A percentile compares a stretch with the other conserved stretches of the same genome.
Evolutionary conservation across 2,329 filamentous ascomycete genomes (phyloP).

Genomic region (Cytospora schulzeri): DNA sequence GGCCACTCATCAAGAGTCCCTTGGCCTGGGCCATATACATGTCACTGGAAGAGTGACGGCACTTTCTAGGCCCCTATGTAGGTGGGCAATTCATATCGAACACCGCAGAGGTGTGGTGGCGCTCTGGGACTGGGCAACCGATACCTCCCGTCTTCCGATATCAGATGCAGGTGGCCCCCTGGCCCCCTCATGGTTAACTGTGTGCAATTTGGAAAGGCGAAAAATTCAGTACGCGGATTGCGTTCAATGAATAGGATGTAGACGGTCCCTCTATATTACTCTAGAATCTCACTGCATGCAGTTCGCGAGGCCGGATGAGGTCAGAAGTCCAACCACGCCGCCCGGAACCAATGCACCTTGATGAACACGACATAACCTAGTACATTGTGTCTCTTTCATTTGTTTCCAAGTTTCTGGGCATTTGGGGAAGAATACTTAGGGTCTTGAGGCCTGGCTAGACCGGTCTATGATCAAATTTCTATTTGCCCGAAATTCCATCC

Average conservation of each 20-base stretch:
- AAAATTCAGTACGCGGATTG: background rate
- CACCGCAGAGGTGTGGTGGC: background rate
- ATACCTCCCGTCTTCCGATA: background rate
- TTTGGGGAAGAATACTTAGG: background rate
- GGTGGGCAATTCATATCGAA: background rate
- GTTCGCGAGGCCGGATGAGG: conserved; percentile 14
- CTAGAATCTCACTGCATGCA: conserved; percentile 18
- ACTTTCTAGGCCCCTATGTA: background rate
- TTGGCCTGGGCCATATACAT: conserved; percentile 6
- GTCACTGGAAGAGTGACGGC: background rate
- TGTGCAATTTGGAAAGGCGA: background rate
- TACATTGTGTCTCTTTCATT: background rate
- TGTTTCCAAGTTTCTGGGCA: background rate
- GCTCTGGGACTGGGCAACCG: background rate
- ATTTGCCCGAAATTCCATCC: background rate
- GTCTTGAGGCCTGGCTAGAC: background rate
- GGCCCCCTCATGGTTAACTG: background rate
- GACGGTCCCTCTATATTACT: too few relatives aligned
- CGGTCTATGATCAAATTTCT: background rate
- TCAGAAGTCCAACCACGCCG: conserved; percentile 1
- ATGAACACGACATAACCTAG: background rate
- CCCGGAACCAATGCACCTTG: background rate
- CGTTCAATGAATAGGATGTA: background rate
- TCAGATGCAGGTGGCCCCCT: too few relatives aligned
- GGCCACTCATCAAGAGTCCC: conserved; percentile 6